Evolutionary conservation across 2,329 filamentous ascomycete genomes (phyloP), one percentile per base, ranked within the genome.

Genomic region (Paraconiothyrium brasiliense): DNA sequence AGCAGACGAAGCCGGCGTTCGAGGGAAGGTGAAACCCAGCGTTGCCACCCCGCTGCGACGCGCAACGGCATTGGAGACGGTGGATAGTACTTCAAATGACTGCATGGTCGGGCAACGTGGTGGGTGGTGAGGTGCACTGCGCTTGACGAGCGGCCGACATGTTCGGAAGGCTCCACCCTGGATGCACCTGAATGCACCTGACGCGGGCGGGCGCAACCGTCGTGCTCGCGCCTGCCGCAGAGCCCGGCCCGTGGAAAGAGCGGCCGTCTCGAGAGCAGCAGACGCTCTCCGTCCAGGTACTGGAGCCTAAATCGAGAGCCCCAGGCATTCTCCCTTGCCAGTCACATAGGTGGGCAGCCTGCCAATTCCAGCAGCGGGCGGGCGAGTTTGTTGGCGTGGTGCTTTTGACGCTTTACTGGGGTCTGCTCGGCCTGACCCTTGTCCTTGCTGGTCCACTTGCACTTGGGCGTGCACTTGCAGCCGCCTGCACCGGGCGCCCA

Each of bases 21-120:
- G 57, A 52, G 37, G 7, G 3, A 5, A 54, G 37, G 32, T 60
- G 58, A 60, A 60, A 60, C 58, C 34, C 10, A 16, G 43, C 24
- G 30, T 44, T 37, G 57, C 30, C 20, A 20, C 30, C 39, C 52
- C 52, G 39, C 32, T 27, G 39, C 52, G 24, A 14, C 20, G 20
- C 10, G 44, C 4, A 2, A 27, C 4, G 9, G 44, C 20, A 20
- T 20, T 20, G 20, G 20, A 1, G 20, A 20, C 20, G 1, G 20
- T 20, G 20, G 20, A 20, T 20, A 20, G 20, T n/a, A n/a, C n/a
- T n/a, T n/a, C n/a, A n/a, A n/a, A n/a, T n/a, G n/a, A n/a, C n/a
- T n/a, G n/a, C n/a, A n/a, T 30, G 4, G 27, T 4, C 27, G 27
- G 27, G 27, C 27, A 6, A 30, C 27, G 27, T 14, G 46, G 6